Evolutionary conservation across 805 yeast species (phyloP).

Genomic region (Saccharomyces paradoxus): DNA sequence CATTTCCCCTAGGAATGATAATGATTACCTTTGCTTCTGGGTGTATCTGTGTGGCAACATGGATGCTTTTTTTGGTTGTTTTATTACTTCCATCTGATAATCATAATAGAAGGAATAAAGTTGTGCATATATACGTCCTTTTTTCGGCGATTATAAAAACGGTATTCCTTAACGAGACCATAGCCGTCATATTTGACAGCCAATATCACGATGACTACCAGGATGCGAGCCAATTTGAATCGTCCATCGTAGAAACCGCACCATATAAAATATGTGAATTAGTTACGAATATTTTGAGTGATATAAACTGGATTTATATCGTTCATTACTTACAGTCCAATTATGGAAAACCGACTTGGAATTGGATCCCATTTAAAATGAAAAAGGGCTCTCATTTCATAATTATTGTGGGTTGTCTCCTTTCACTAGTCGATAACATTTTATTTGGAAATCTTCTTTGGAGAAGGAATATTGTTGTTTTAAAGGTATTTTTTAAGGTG

Average conservation of each 20-base stretch:
- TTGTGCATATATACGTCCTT: slow-evolving; percentile 51
- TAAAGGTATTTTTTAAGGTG: slow-evolving; percentile 3
- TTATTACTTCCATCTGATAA: slow-evolving; percentile 39
- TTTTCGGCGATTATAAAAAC: slow-evolving; percentile 49
- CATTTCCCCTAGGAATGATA: slow-evolving; percentile 33
- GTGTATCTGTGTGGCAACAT: slow-evolving; percentile 51
- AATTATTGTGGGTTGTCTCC: slow-evolving; percentile 7
- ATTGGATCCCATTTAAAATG: slow-evolving; percentile 15
- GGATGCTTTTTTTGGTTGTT: slow-evolving; percentile 61
- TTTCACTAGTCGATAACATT: slow-evolving; percentile 9
- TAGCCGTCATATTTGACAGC: slow-evolving; percentile 33
- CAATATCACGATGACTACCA: slow-evolving; percentile 51
- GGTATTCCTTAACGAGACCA: slow-evolving; percentile 39
- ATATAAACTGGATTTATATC: slow-evolving; percentile 25
- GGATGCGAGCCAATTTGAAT: slow-evolving; percentile 37
- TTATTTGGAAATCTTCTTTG: slow-evolving; percentile 9
- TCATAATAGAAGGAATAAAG: slow-evolving; percentile 45
- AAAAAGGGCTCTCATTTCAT: slow-evolving; percentile 16
- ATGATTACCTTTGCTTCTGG: slow-evolving; percentile 44
- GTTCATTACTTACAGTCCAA: slow-evolving; percentile 23
- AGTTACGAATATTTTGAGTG: slow-evolving; percentile 10
- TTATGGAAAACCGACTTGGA: slow-evolving; percentile 9
- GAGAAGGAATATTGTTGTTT: neutral
- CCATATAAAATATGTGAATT: slow-evolving; percentile 13
- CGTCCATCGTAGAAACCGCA: slow-evolving; percentile 9